Evolutionary conservation across 768 basidiomycete species (phyloP), one percentile per base, ranked within the genome.

Genomic region (Lentinula edodes): DNA sequence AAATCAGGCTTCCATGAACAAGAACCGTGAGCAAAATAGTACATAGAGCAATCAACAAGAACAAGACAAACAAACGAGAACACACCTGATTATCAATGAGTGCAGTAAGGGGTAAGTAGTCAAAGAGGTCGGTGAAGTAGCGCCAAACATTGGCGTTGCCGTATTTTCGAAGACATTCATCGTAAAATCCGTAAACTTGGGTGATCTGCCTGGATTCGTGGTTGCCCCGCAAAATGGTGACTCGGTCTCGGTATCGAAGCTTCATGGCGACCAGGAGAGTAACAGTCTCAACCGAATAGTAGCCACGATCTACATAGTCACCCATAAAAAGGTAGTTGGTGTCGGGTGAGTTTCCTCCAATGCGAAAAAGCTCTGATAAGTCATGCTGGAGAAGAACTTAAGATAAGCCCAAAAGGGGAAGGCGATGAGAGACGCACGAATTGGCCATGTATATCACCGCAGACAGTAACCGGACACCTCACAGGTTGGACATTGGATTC

Each of bases 241-340:
- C 94, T 58, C 96, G 89, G 76, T 98, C 96, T 64, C 95, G 92
- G 78, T 99, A 98, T 70, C 97, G 90, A 65, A 99, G 81, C 79
- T 99, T 99, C 72, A 98, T 83, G 18, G 97, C 93, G 64, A 99
- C 95, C 54, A 99, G 90, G 7, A 98, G 82, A 12, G 95, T 97
- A 67, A 99, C 95, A 1, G 97, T 99, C 78, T 99, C 97, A 61
- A 99, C 96, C 18, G 95, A 97, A 78, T 98, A 98, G 81, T 98
- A 99, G 18, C 96, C 96, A 70, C 95, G 88, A 79, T 98, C 97
- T 68, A 98, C 97, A 73, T 98, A 99, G 81, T 99, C 97, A 34
- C 97, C 97, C 97, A 99, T 99, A 81, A 98, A 99, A 69, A 99
- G 90, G 75, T 99, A 99, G 78, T 98, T 99, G 66, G 97, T 99